Base-by-base conservation (phyloP, 768 basidiomycete genomes). In the Lactarius tabidus region DNA sequence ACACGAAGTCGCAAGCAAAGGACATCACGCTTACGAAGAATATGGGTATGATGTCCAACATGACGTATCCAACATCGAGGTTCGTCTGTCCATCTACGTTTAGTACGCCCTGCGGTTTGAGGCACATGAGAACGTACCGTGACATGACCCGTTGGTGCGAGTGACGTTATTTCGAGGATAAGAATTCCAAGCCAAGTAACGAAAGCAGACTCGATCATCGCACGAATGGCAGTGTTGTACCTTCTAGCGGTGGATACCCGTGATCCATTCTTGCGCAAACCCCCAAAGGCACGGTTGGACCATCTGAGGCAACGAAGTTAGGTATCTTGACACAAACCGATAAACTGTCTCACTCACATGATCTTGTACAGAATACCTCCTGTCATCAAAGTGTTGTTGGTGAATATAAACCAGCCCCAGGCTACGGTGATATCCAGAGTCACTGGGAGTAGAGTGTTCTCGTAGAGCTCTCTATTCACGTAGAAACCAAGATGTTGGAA, bases 321-420 rank as follows among this genome's bases (percentile, higher is more conserved):
- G 33, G 31, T 23, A n/a, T 43, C 5, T 12, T 8, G 17, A 9
- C 26, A 23, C 3, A 45, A 17, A 14, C 54, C 29, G 35, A 43
- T 29, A 12, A 29, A 20, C 45, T 17, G n/a, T 43, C 65, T 48
- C 31, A 73, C 33, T 33, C 33, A 33, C 72, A 71, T 28, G 2
- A 73, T 69, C 38, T 66, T 70, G 26, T 59, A 60, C 20, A 72
- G 41, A 51, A 73, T 73, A n/a, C 66, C 66, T 35, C 62, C 60
- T 1, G 70, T 72, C 43, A 73, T 62, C 31, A 70, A 17, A 1
- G 72, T 70, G 59, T 73, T 72, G 35, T 60, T 62, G 26, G 43
- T 48, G 57, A 73, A 68, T 67, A 70, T 70, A 62, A 67, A 65
- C 70, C 70, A 73, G 12, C 71, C 72, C 72, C 72, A 73, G 2